phyloP scores from a whole-genome alignment of 805 yeast species.

The Candida endomychidarum region DNA sequence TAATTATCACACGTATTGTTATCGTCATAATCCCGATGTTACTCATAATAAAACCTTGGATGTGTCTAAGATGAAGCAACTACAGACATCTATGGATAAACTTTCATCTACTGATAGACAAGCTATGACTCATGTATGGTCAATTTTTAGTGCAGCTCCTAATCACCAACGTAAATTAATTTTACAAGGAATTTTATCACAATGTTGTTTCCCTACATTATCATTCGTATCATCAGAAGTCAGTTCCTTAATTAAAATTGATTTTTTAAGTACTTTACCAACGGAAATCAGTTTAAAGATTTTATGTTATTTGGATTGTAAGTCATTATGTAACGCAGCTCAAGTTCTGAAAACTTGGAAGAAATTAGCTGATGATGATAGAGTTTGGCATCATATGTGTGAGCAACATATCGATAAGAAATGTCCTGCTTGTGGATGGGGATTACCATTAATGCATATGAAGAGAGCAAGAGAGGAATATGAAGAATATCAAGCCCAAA shows the following conservation, averaged over 20 bases:
- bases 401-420: slow-evolving; percentile 97
- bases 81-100: slow-evolving; percentile 57
- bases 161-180: slow-evolving; percentile 69
- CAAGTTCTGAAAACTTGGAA: slow-evolving; percentile 90
- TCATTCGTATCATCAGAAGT: slow-evolving; percentile 84
- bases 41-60: slow-evolving; percentile 71
- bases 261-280: slow-evolving; percentile 83
- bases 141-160: slow-evolving; percentile 75
- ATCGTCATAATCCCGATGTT: slow-evolving; percentile 89
- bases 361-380: slow-evolving; percentile 87
- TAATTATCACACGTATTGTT: slow-evolving; percentile 72
- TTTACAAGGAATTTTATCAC: slow-evolving; percentile 77
- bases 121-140: slow-evolving; percentile 81
- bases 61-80: slow-evolving; percentile 57
- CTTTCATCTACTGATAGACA: slow-evolving; percentile 72
- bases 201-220: slow-evolving; percentile 93
- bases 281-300: slow-evolving; percentile 82
- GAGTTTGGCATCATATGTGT: slow-evolving; percentile 98
- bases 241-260: slow-evolving; percentile 76
- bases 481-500: slow-evolving; percentile 13
- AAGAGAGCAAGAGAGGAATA: slow-evolving; percentile 58
- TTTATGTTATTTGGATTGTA: slow-evolving; percentile 86
- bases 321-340: slow-evolving; percentile 90
- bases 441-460: slow-evolving; percentile 91
- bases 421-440: slow-evolving; percentile 99